Evolutionary conservation across 345 rosid genomes (phyloP), one percentile per base, ranked within the genome.

Genomic region (Dovyalis caffra): DNA sequence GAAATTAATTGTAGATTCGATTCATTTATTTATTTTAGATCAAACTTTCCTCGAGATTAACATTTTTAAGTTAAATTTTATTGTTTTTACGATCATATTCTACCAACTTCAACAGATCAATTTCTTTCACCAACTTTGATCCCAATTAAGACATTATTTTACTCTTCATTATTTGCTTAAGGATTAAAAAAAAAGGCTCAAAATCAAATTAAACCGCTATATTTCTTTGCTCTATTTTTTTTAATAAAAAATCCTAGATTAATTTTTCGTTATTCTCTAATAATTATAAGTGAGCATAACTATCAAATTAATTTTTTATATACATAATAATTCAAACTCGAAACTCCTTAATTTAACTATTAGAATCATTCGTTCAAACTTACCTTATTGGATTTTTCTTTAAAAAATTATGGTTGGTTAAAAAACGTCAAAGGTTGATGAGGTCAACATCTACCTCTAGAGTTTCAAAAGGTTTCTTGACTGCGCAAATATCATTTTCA

Each of bases 401-500:
- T 1, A 2, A 8, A 53, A 53, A n/a, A 53, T 8, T 21, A 0
- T 7, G 3, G 34, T n/a, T 40, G 57, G 70, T 49, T 51, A 47
- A 60, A 65, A 69, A 66, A 70, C 61, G 60, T 62, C 73, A 70
- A 73, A 49, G 31, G 51, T 33, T 12, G 64, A 35, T 69, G 40
- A 53, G 63, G 64, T 51, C 81, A 78, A 16, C 72, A 61, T 58
- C 73, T 43, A 20, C 25, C 66, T 45, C 11, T 11, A 64, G 47
- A 20, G 51, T 49, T 63, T 21, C 64, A 47, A 69, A 69, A 69
- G 64, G 25, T 43, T 31, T 40, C 53, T 53, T 66, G 78, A 80
- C 71, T 78, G 74, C 68, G 73, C 66, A 37, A 70, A 53, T 68
- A 63, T 74, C 72, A 66, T 71, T 83, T 28, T 80, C 78, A 75